Evolutionary conservation across 2,329 filamentous ascomycete species (phyloP).

Genomic region (Byssoonygena ceratinophila): DNA sequence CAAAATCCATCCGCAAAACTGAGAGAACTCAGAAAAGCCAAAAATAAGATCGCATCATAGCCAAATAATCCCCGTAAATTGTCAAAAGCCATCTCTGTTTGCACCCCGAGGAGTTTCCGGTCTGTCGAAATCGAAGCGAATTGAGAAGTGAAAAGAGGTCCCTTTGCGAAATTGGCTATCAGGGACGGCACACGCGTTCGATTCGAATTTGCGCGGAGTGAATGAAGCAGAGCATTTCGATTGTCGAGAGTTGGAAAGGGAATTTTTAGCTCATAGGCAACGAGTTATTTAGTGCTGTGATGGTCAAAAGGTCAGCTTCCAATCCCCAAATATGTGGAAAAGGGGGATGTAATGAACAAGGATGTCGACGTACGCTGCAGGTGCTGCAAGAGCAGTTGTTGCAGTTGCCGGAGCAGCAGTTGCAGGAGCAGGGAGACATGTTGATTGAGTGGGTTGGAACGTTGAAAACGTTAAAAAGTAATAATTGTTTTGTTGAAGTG

Average conservation of each 20-base stretch:
- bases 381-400: constrained; percentile 31
- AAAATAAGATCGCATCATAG: constrained; percentile 4
- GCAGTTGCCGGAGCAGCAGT: constrained; percentile 34
- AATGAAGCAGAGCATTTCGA: constrained; percentile 4
- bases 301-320: too few relatives aligned
- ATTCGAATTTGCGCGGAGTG: constrained; percentile 7
- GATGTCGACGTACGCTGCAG: constrained; percentile 28
- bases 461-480: constrained; percentile 14
- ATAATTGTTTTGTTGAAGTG: constrained; percentile 14
- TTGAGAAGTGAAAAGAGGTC: not conserved
- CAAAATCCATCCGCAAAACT: constrained; percentile 2
- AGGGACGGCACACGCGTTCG: not conserved
- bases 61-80: not conserved
- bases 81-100: constrained; percentile 5
- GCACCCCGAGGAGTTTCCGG: not conserved
- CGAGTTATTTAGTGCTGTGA: constrained; percentile 15
- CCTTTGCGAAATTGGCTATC: not conserved
- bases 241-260: constrained; percentile 5
- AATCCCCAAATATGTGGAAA: too few relatives aligned
- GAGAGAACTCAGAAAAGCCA: constrained; percentile 1
- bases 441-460: constrained; percentile 20
- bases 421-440: constrained; percentile 35
- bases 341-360: too few relatives aligned
- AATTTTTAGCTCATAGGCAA: constrained; percentile 1
- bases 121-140: constrained; percentile 1